phyloP scores from a whole-genome alignment of 805 yeast species.

The Wickerhamiella lipophila region DNA sequence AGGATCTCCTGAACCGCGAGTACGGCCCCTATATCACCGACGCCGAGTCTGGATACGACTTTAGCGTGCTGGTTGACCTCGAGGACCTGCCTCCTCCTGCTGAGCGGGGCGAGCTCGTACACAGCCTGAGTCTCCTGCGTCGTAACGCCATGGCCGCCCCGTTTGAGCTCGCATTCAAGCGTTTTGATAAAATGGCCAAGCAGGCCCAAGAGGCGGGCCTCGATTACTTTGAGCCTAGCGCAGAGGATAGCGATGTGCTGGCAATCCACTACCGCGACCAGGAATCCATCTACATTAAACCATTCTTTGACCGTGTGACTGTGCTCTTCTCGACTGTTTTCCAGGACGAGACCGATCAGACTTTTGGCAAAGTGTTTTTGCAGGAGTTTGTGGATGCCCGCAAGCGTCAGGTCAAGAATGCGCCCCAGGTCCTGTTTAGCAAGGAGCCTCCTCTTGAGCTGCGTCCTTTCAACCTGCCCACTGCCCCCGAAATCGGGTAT shows the following conservation, averaged over 20 bases:
- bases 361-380: conserved; percentile 28
- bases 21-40: conserved; percentile 37
- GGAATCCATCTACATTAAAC: conserved; percentile 80
- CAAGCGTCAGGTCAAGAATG: conserved; percentile 88
- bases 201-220: conserved; percentile 29
- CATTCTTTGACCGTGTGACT: conserved; percentile 91
- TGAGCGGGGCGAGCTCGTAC: conserved; percentile 43
- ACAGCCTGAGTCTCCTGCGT: conserved; percentile 60
- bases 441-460: conserved; percentile 89
- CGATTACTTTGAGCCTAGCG: conserved; percentile 32
- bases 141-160: conserved; percentile 88
- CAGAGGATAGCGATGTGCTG: conserved; percentile 44
- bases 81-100: conserved; percentile 32
- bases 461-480: conserved; percentile 30
- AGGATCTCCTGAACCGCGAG: conserved; percentile 35
- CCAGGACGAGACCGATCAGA: conserved; percentile 91
- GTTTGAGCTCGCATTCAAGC: conserved; percentile 68
- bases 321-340: conserved; percentile 89
- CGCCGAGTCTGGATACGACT: conserved; percentile 71
- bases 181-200: conserved; percentile 56
- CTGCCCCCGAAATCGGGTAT: conserved; percentile 37
- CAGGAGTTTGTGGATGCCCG: conserved; percentile 90
- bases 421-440: conserved; percentile 92
- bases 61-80: conserved; percentile 58
- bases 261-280: conserved; percentile 80